phyloP scores from a whole-genome alignment of 768 basidiomycete species.

The Mrakia blollopis region DNA sequence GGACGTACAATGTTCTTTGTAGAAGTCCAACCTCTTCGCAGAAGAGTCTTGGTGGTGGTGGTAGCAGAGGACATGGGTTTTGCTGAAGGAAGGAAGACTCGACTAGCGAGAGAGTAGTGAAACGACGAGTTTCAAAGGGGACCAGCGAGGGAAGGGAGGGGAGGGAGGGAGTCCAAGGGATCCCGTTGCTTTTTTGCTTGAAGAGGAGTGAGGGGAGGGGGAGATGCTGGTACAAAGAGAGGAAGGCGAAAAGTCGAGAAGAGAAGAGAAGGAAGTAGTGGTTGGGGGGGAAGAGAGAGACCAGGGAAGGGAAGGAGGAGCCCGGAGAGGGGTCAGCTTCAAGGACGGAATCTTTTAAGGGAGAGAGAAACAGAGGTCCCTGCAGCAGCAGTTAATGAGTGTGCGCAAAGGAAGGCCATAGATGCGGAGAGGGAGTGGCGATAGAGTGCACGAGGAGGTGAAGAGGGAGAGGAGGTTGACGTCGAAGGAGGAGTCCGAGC shows the following conservation, averaged over 20 bases:
- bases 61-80: background rate
- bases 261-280: background rate
- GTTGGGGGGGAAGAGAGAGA: background rate
- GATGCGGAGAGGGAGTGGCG: no score
- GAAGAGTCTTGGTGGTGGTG: background rate
- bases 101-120: background rate
- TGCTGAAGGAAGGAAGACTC: no score
- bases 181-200: background rate
- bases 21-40: background rate
- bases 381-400: no score
- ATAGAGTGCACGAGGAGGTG: no score
- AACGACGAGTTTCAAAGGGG: background rate
- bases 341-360: no score
- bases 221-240: background rate
- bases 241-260: background rate
- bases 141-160: background rate
- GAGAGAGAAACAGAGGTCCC: no score
- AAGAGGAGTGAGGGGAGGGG: background rate
- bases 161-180: background rate
- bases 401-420: no score
- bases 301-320: background rate
- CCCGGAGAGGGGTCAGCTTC: no score
- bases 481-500: no score
- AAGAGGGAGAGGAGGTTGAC: no score
- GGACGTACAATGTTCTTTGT: slow-evolving; percentile 4